Base-by-base conservation (phyloP, 768 basidiomycete species). In the Clathrus columnatus region DNA sequence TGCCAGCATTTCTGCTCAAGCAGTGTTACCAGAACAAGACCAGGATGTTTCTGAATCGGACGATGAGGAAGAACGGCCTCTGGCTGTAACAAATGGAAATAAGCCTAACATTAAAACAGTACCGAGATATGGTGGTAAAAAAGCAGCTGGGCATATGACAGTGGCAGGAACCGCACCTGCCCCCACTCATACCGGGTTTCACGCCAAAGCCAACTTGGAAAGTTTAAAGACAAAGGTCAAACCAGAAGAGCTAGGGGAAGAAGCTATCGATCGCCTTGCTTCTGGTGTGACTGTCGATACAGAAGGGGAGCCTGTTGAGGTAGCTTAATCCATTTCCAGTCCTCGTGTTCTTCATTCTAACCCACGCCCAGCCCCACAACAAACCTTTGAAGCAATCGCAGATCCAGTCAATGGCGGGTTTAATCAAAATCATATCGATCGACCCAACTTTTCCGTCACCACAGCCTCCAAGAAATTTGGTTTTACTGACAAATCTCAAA, bases 401-500 rank as follows among this genome's bases (percentile, higher is more conserved):
- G 41, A 36, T 27, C 11, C 29, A 18, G 21, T 42, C 59, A 61
- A 72, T 59, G 60, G 70, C 57, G 72, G 78, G 17, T 67, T 76
- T 53, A 73, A 70, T 57, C 82, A 85, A 67, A 61, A 79, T 67
- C 20, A 27, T 43, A 36, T 51, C 56, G 30, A 43, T 54, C 23
- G 26, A 52, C 43, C 50, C 11, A 51, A 24, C 42, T 17, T 29
- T 30, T 27, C 43, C 45, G 27, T 29, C 30, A 43, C 28, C 45
- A 52, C 36, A 46, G 28, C 49, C 50, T 18, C 82, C 87, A 2
- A 81, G 83, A 27, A 90, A 90, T 1, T 72, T 85, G 24, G 80
- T 97, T 53, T 83, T 98, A 56, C 79, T 98, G 51, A 91, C 92
- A 3, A 91, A 91, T n/a, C 75, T 98, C 56, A 98, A 97, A 71